These are phyloP conservation scores for Chalciporus piperatus DNA, from an alignment of 768 basidiomycete species.

Conservation along the genomic window DNA sequence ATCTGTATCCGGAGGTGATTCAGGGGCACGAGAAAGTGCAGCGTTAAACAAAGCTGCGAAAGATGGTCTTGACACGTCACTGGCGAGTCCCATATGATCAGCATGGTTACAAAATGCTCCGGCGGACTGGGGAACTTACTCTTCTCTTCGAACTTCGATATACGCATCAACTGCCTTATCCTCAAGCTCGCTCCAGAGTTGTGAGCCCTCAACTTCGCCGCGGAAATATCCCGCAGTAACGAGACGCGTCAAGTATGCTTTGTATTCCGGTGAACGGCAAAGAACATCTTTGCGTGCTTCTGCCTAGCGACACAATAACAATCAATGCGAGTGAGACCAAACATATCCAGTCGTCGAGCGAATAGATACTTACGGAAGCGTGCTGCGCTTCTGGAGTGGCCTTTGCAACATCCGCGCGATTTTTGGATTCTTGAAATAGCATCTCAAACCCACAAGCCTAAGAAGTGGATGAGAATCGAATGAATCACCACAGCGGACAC, in stretches of 20 bases:
- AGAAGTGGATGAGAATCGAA: neutral
- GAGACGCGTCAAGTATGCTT: slow-evolving; percentile 68
- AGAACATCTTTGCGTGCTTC: slow-evolving; percentile 67
- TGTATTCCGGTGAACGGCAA: slow-evolving; percentile 64
- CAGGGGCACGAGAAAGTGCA: slow-evolving; percentile 49
- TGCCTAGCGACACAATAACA: slow-evolving; percentile 37
- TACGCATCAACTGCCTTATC: slow-evolving; percentile 66
- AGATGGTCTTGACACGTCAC: slow-evolving; percentile 62
- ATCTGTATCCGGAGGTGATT: slow-evolving; percentile 17
- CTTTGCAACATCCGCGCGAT: slow-evolving; percentile 41
- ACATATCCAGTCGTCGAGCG: neutral
- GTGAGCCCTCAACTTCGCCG: slow-evolving; percentile 73
- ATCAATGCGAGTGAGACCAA: neutral
- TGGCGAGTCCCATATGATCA: slow-evolving; percentile 23
- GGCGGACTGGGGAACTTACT: slow-evolving; percentile 48
- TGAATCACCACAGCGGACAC: neutral
- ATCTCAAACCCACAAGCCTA: slow-evolving; percentile 97
- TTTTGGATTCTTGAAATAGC: slow-evolving; percentile 83
- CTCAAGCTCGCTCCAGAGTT: slow-evolving; percentile 72
- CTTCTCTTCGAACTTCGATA: slow-evolving; percentile 54
- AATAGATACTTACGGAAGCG: slow-evolving; percentile 45
- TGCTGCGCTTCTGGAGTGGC: slow-evolving; percentile 35
- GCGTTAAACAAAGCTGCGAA: slow-evolving; percentile 73
- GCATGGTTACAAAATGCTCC: neutral
- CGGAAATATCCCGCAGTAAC: slow-evolving; percentile 71